These are phyloP conservation scores for Xerocomellus dryophilus DNA, from an alignment of 768 basidiomycete genomes.

Conservation along the genomic window DNA sequence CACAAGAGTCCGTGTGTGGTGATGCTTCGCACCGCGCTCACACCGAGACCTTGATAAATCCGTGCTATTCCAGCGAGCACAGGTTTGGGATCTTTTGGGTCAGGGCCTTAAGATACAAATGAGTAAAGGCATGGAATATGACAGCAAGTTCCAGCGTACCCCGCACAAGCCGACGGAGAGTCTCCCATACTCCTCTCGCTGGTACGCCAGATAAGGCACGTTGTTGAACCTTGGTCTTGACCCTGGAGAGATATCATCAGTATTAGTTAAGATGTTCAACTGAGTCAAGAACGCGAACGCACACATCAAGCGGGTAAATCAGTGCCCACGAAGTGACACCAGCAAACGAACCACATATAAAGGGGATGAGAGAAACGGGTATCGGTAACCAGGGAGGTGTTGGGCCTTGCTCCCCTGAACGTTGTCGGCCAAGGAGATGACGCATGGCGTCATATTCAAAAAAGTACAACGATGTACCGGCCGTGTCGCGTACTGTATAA, in stretches of 20 bases:
- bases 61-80: conserved; percentile 73
- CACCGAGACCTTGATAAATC: conserved; percentile 91
- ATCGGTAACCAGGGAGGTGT: conserved; percentile 88
- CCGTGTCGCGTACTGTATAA: conserved; percentile 75
- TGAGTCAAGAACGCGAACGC: conserved; percentile 31
- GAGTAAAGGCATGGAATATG: not conserved
- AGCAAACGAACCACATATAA: conserved; percentile 85
- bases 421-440: conserved; percentile 74
- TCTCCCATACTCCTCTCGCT: conserved; percentile 69
- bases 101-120: conserved; percentile 53
- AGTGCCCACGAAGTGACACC: conserved; percentile 88
- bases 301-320: conserved; percentile 95
- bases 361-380: conserved; percentile 75
- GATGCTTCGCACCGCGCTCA: conserved; percentile 88
- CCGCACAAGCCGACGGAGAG: conserved; percentile 74
- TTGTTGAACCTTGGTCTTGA: conserved; percentile 96
- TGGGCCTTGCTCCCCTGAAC: conserved; percentile 75
- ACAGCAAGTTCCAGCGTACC: conserved; percentile 42
- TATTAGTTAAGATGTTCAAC: not conserved
- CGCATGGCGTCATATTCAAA: conserved; percentile 92
- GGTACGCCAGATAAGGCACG: conserved; percentile 78
- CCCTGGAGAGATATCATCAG: conserved; percentile 40
- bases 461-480: conserved; percentile 90
- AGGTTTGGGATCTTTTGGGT: conserved; percentile 73
- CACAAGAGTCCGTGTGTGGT: conserved; percentile 92